phyloP scores from a whole-genome alignment of 306 rosid genomes.

The Fragaria nilgerrensis region DNA sequence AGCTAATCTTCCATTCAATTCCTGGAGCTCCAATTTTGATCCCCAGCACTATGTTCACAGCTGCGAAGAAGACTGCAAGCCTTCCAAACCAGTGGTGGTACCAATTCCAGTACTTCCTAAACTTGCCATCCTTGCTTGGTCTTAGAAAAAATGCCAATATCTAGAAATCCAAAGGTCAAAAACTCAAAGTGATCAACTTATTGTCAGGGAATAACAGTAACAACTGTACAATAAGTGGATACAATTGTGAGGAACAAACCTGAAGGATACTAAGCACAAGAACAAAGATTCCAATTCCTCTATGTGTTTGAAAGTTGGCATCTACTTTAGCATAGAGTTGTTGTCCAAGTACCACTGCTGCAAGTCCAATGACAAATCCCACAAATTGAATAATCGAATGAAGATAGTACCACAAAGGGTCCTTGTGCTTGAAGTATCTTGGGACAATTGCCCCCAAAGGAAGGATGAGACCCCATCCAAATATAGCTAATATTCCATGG shows the following conservation, averaged over 20 bases:
- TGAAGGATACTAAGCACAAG: constrained; percentile 86
- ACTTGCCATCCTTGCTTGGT: constrained; percentile 69
- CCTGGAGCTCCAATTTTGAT: constrained; percentile 78
- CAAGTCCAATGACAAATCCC: constrained; percentile 80
- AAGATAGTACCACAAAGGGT: constrained; percentile 91
- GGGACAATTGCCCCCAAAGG: constrained; percentile 90
- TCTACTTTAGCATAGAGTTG: constrained; percentile 61
- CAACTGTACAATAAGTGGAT: background rate
- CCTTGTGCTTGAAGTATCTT: constrained; percentile 90
- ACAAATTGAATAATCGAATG: constrained; percentile 76
- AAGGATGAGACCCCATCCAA: constrained; percentile 91
- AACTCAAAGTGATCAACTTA: background rate
- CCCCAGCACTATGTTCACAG: constrained; percentile 84
- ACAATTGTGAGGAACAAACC: constrained; percentile 42
- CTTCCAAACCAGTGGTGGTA: constrained; percentile 95
- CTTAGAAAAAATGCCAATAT: constrained; percentile 76
- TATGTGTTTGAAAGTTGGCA: constrained; percentile 73
- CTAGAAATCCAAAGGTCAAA: constrained; percentile 38
- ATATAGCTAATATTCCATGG: constrained; percentile 80
- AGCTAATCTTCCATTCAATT: constrained; percentile 73
- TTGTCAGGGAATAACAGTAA: background rate
- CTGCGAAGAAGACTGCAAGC: constrained; percentile 80
- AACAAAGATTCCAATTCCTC: constrained; percentile 88
- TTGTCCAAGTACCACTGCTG: constrained; percentile 74
- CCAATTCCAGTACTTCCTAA: constrained; percentile 79